Conservation (phyloP, 768 basidiomycete genomes). For the Naganishia kalamii region DNA sequence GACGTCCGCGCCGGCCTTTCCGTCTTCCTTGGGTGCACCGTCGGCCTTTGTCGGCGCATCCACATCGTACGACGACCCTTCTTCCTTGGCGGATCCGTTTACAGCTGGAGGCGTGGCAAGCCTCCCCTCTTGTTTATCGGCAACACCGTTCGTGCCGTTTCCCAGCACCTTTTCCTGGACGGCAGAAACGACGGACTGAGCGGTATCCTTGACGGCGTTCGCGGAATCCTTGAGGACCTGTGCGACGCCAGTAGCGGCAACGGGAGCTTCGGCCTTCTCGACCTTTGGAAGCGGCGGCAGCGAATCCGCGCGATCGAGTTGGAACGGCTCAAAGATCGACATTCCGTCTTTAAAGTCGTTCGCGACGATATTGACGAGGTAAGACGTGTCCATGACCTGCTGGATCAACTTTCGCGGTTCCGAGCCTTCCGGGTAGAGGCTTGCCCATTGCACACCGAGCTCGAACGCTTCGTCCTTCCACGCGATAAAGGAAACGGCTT, state of each 20-base stretch:
- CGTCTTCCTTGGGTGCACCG: neutral
- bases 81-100: neutral
- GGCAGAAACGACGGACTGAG: neutral
- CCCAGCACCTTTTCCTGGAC: conserved; percentile 5
- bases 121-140: conserved; percentile 1
- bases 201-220: neutral
- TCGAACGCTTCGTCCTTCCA: conserved; percentile 99
- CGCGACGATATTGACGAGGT: conserved; percentile 91
- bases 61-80: neutral
- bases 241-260: neutral
- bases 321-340: conserved; percentile 80
- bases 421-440: conserved; percentile 71
- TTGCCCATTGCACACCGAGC: conserved; percentile 84
- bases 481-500: conserved; percentile 95
- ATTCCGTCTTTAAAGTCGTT: conserved; percentile 83
- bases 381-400: conserved; percentile 70
- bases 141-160: neutral
- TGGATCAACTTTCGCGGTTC: conserved; percentile 67
- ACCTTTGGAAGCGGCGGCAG: neutral
- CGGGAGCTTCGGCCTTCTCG: neutral
- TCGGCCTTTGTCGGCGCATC: neutral
- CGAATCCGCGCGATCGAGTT: conserved; percentile 29
- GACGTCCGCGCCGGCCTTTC: neutral
- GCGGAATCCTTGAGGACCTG: conserved; percentile 8
- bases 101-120: conserved; percentile 12